phyloP scores from a whole-genome alignment of 257 asterid species.

The Mentha longifolia region DNA sequence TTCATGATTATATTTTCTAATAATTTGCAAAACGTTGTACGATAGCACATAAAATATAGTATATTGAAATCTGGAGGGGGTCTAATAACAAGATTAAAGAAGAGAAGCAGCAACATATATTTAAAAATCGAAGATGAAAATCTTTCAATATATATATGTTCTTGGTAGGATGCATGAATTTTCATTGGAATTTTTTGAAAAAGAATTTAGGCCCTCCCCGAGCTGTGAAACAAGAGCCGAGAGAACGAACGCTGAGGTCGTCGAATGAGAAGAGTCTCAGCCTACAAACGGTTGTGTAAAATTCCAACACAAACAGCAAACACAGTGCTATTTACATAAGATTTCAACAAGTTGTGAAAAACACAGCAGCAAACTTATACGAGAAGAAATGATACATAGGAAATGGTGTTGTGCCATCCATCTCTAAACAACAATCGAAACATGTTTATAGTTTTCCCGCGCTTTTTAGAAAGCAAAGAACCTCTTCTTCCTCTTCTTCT shows the following conservation, averaged over 20 bases:
- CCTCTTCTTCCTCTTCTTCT: conserved; percentile 72
- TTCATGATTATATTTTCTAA: too few relatives aligned
- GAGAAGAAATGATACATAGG: conserved; percentile 16
- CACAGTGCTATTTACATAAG: conserved; percentile 35
- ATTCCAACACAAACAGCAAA: conserved; percentile 38
- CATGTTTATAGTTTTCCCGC: conserved; percentile 1
- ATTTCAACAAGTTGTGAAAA: conserved; percentile 20
- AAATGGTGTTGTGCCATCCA: conserved; percentile 30
- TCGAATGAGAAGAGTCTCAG: conserved; percentile 25
- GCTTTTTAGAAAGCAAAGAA: conserved; percentile 59
- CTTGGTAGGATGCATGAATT: conserved; percentile 30
- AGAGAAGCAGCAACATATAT: background rate
- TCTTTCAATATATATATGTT: conserved; percentile 16
- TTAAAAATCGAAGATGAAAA: background rate
- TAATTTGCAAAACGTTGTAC: background rate
- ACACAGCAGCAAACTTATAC: conserved; percentile 34
- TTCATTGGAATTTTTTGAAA: conserved; percentile 7
- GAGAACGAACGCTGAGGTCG: conserved; percentile 21
- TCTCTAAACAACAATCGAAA: conserved; percentile 28
- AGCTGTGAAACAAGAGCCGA: conserved; percentile 31
- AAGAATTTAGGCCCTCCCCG: background rate
- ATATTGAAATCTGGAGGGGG: background rate
- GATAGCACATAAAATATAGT: background rate
- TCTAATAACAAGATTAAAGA: background rate
- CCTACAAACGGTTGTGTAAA: conserved; percentile 31